These are phyloP conservation scores for Lepiota brunneoincarnata DNA, from an alignment of 768 basidiomycete genomes.

Conservation along the genomic window DNA sequence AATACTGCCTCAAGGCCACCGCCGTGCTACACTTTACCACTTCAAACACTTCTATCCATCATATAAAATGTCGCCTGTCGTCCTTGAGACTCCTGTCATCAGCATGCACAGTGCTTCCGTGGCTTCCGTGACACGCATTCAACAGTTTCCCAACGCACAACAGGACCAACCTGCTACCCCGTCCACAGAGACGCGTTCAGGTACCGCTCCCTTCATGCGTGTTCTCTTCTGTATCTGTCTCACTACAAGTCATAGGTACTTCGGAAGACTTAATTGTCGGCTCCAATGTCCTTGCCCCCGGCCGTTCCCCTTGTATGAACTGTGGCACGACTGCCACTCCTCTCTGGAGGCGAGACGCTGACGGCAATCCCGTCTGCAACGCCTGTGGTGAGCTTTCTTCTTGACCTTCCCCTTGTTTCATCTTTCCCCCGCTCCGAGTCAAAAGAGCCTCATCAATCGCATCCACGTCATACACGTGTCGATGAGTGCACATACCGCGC, in stretches of 20 bases:
- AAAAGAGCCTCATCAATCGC: constrained; percentile 6
- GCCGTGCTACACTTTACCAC: constrained; percentile 12
- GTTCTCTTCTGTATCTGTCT: constrained; percentile 10
- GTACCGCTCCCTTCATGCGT: constrained; percentile 15
- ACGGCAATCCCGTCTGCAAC: constrained; percentile 86
- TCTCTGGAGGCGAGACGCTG: constrained; percentile 79
- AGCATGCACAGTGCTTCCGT: constrained; percentile 46
- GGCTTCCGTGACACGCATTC: constrained; percentile 43
- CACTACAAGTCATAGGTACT: constrained; percentile 12
- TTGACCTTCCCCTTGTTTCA: constrained; percentile 23
- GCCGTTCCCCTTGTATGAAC: constrained; percentile 60
- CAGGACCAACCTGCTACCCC: constrained; percentile 20
- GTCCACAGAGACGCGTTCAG: constrained; percentile 23
- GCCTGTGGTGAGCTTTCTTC: constrained; percentile 73
- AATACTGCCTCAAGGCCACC: constrained; percentile 17
- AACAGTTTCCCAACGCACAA: constrained; percentile 32
- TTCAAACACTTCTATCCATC: constrained; percentile 2
- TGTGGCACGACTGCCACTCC: constrained; percentile 79
- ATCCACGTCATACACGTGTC: constrained; percentile 13
- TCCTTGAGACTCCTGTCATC: constrained; percentile 52
- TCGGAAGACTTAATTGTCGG: constrained; percentile 25
- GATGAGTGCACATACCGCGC: constrained; percentile 7
- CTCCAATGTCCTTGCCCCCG: constrained; percentile 26
- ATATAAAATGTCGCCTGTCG: constrained; percentile 51
- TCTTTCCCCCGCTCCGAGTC: constrained; percentile 14